phyloP scores from a whole-genome alignment of 202 grass and related monocot species.

The Panicum hallii region DNA sequence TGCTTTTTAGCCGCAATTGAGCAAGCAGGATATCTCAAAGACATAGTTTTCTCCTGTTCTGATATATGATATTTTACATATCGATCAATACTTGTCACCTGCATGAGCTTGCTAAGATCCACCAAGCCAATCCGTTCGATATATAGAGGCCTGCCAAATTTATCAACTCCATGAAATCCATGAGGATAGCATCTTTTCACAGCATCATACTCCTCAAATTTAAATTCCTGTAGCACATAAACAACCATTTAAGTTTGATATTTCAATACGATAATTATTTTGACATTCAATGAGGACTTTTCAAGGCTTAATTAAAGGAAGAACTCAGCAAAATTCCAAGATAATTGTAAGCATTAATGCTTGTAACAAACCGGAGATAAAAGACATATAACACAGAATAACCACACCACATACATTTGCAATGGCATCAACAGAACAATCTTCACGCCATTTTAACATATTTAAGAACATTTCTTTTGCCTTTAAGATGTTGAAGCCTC shows the following conservation, averaged over 20 bases:
- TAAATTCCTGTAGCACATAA: constrained; percentile 73
- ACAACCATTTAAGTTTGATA: constrained; percentile 17
- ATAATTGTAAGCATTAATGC: constrained; percentile 15
- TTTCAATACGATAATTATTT: constrained; percentile 35
- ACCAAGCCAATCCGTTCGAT: constrained; percentile 82
- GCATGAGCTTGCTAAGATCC: constrained; percentile 70
- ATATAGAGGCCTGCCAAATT: constrained; percentile 82
- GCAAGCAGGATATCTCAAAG: constrained; percentile 85
- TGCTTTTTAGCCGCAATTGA: constrained; percentile 80
- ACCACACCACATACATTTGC: constrained; percentile 61
- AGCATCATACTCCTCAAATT: constrained; percentile 81
- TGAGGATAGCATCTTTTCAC: constrained; percentile 92
- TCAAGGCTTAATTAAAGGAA: constrained; percentile 23
- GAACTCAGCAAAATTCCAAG: constrained; percentile 19
- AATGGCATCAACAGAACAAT: constrained; percentile 72
- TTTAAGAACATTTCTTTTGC: constrained; percentile 89
- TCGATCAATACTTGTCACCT: constrained; percentile 71
- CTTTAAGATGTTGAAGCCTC: constrained; percentile 70
- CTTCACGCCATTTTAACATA: constrained; percentile 98
- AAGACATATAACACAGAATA: constrained; percentile 34
- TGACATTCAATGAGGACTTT: constrained; percentile 39
- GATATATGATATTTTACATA: constrained; percentile 91
- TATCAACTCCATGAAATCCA: constrained; percentile 97
- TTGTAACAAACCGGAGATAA: constrained; percentile 21
- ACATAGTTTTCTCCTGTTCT: constrained; percentile 93